Evolutionary conservation across 2,329 filamentous ascomycete genomes (phyloP), one percentile per base, ranked within the genome.

Genomic region (Fusarium tricinctum): DNA sequence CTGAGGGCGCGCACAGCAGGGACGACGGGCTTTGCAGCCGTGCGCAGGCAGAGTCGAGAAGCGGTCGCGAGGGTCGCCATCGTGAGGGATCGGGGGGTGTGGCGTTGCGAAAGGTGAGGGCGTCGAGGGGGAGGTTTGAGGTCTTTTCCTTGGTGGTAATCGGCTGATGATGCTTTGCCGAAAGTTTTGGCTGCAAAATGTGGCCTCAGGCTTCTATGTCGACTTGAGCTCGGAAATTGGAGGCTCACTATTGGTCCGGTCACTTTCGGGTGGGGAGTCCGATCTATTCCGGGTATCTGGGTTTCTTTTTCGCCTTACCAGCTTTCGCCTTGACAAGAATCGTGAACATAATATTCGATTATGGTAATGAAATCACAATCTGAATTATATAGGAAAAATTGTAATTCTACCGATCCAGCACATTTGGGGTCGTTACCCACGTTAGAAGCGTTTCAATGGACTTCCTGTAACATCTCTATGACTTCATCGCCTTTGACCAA

Each of bases 1-100:
- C 84, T 88, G 67, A 90, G 79, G 75, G 86, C 84, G 78, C 86
- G 86, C 73, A 84, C 80, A 53, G 79, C 78, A 73, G 78, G 73
- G 67, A 76, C 76, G 69, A 77, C 79, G 58, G 76, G 76, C 74
- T 79, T 81, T 74, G 82, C 81, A 69, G 82, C 78, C 66, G 81
- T 80, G 81, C 91, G 91, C 84, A 92, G 84, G 79, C 92, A 85
- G 77, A 88, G 84, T 81, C 89, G 88, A 79, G 91, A 88, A 78
- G 89, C 86, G 79, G 86, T 85, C 77, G 89, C 82, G 81, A 93
- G 87, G 79, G 89, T 84, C 81, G 89, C 89, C 90, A 92, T 92
- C 72, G 76, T 77, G 66, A 71, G 67, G 66, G 57, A 65, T 65
- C 71, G 74, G 65, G 62, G 58, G 68, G 59, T 68, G 75, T 72